Evolutionary conservation across 345 rosid genomes (phyloP), one percentile per base, ranked within the genome.

Genomic region (Eucalyptus regnans): DNA sequence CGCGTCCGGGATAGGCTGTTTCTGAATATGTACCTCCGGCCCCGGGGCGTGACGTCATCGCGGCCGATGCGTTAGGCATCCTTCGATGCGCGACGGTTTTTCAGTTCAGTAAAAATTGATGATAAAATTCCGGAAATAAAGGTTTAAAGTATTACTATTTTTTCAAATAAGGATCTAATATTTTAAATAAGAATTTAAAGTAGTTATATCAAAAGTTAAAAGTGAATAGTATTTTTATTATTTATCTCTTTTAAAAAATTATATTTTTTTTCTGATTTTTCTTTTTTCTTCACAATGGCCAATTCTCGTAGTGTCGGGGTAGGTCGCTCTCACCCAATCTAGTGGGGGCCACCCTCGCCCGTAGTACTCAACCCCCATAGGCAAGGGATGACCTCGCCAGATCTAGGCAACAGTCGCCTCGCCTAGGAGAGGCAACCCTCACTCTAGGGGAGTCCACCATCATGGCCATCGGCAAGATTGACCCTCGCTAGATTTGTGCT

Each of bases 361-460:
- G 2, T 52, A 3, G 56, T 9, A 7, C 2, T 52, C 23, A 18
- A 52, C 9, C 23, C 9, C 23, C 56, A 18, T 2, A 7, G 0
- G 4, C 56, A 52, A 18, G 23, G 23, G 0, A 52, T 23, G 0
- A 3, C 9, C 23, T 18, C 8, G 56, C 8, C 0, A 52, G 2
- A 18, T 18, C 0, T 7, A 0, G 23, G 23, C 10, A 7, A 7
- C 0, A 0, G 1, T 52, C 9, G 0, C 23, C 4, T 52, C 0
- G 0, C 58, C 23, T 52, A 7, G 58, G 8, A 2, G 23, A 52
- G 23, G 58, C 2, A 4, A 52, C 58, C 58, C 58, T 52, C 2
- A 1, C 2, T 52, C 58, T 18, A 18, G 23, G 23, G 23, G 9
- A 20, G 23, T 52, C 2, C 58, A 52, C 23, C 23, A 9, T 52